Conservation (phyloP, 176 grass and related monocot species). For the Eragrostis curvula region DNA sequence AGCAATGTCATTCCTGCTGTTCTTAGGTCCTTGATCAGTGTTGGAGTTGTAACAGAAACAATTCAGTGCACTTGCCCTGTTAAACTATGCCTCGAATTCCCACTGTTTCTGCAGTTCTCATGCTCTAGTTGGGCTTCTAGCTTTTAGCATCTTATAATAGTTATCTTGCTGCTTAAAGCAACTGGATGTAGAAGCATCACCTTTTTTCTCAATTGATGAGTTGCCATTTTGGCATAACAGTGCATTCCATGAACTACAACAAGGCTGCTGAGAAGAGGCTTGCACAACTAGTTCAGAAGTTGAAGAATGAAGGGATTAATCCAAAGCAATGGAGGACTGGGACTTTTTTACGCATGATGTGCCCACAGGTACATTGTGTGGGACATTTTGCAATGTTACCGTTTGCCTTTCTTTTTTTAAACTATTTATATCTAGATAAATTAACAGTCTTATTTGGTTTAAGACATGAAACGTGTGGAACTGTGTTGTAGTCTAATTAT, state of each 20-base stretch:
- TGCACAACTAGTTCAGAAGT: conserved; percentile 39
- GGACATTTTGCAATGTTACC: background rate
- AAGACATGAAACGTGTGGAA: background rate
- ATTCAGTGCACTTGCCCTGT: background rate
- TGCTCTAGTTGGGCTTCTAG: background rate
- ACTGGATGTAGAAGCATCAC: background rate
- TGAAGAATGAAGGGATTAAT: conserved; percentile 62
- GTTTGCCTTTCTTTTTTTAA: background rate
- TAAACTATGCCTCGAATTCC: background rate
- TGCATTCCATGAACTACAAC: background rate
- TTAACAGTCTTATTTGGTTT: background rate
- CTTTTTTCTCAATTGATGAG: background rate
- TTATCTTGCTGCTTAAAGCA: conserved; percentile 1
- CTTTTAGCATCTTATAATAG: background rate
- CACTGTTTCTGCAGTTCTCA: background rate
- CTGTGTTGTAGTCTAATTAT: background rate
- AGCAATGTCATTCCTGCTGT: background rate
- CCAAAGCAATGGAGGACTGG: conserved; percentile 47
- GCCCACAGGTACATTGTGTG: conserved; percentile 57
- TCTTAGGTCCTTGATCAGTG: background rate
- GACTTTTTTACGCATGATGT: conserved; percentile 31
- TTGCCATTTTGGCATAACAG: conserved; percentile 7
- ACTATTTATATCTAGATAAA: background rate
- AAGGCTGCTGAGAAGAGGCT: conserved; percentile 35
- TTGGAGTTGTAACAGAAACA: background rate